A percentile compares a stretch with the other conserved stretches of the same genome.
Evolutionary conservation across 2,329 filamentous ascomycete species (phyloP).

Genomic region (Rachicladosporium sp.): DNA sequence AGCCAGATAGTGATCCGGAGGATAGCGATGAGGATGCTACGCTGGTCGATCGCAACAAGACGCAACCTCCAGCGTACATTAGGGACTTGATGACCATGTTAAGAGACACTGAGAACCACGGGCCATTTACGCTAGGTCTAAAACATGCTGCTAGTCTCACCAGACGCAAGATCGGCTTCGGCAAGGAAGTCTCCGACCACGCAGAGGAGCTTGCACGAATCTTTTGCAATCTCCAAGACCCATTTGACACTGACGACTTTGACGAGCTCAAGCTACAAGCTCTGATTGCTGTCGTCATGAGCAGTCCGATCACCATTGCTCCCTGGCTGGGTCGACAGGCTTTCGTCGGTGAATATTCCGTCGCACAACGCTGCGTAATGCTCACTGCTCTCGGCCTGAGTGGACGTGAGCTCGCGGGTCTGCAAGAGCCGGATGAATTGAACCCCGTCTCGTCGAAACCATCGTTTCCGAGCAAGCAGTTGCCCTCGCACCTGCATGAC

Average conservation of each 20-base stretch:
- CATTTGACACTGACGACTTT: conserved; percentile 70
- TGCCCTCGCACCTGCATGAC: conserved; percentile 61
- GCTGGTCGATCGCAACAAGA: conserved; percentile 69
- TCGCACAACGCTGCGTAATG: conserved; percentile 70
- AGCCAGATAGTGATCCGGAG: conserved; percentile 76
- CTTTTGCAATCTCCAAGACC: conserved; percentile 71
- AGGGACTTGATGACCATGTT: conserved; percentile 71
- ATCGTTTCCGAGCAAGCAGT: conserved; percentile 65
- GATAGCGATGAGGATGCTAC: conserved; percentile 92
- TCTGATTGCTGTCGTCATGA: conserved; percentile 69
- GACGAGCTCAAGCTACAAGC: conserved; percentile 62
- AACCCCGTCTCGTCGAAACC: conserved; percentile 23
- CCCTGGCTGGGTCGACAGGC: conserved; percentile 75
- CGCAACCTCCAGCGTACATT: conserved; percentile 78
- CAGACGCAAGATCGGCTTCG: conserved; percentile 76
- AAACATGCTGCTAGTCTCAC: conserved; percentile 68
- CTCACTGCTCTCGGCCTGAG: conserved; percentile 72
- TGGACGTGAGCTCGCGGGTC: conserved; percentile 73
- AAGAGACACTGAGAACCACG: conserved; percentile 69
- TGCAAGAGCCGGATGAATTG: conserved; percentile 44
- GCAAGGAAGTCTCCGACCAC: conserved; percentile 76
- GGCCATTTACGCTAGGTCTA: conserved; percentile 70
- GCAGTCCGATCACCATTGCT: conserved; percentile 64
- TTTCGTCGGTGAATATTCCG: conserved; percentile 83
- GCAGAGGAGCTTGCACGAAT: conserved; percentile 66